Evolutionary conservation across 441 rosid species (phyloP).

Genomic region (Jatropha multifida): DNA sequence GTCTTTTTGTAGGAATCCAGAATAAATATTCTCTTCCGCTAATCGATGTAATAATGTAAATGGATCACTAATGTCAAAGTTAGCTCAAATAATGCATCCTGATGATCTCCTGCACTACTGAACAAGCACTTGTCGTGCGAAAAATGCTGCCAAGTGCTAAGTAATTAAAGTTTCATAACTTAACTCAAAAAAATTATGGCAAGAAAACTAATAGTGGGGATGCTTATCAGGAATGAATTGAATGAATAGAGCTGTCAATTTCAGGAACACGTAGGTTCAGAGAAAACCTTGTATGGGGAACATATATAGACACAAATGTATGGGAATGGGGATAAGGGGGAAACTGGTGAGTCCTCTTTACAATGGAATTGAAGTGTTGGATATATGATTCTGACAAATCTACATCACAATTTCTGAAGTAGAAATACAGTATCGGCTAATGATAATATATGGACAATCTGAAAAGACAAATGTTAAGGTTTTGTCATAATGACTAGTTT

Average conservation of each 20-base stretch:
- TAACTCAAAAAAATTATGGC: not conserved
- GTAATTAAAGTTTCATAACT: too few relatives aligned
- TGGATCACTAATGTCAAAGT: too few relatives aligned
- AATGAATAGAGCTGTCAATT: slow-evolving; percentile 4
- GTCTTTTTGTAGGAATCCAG: slow-evolving; percentile 20
- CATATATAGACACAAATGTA: not conserved
- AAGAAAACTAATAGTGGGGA: not conserved
- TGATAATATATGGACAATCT: slow-evolving; percentile 54
- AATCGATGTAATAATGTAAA: not conserved
- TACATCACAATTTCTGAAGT: slow-evolving; percentile 16
- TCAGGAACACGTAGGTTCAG: slow-evolving; percentile 17
- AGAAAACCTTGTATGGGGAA: slow-evolving; percentile 19
- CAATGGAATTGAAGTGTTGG: not conserved
- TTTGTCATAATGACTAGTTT: slow-evolving; percentile 67
- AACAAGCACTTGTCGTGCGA: not conserved
- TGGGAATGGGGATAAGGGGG: not conserved
- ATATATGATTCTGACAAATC: slow-evolving; percentile 25
- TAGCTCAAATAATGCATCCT: too few relatives aligned
- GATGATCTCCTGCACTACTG: too few relatives aligned
- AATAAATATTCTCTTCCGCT: slow-evolving; percentile 4
- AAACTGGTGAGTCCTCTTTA: not conserved
- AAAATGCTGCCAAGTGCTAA: not conserved
- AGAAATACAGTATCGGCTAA: slow-evolving; percentile 30
- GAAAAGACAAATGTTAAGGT: slow-evolving; percentile 99
- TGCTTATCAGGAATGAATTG: not conserved